Conservation (phyloP, 1,284 basidiomycete species). For the Pulchroboletus neoregius region DNA sequence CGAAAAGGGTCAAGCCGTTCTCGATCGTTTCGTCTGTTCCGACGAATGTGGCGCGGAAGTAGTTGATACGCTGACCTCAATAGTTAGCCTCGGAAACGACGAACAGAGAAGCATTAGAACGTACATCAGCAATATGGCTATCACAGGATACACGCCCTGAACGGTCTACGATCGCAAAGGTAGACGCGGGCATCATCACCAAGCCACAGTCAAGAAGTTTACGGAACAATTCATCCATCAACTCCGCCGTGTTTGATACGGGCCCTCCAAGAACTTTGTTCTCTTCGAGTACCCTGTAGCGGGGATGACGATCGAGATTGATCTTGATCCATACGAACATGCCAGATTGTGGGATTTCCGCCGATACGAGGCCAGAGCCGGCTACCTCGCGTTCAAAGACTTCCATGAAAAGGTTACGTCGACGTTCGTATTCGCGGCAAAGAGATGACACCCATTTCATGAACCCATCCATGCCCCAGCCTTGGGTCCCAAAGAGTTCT, state of each 20-base stretch:
- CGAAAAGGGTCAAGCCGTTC: slow-evolving; percentile 29
- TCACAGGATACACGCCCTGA: slow-evolving; percentile 16
- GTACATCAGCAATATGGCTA: slow-evolving; percentile 28
- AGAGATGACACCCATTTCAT: slow-evolving; percentile 34
- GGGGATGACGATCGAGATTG: slow-evolving; percentile 30
- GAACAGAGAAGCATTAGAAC: slow-evolving; percentile 4
- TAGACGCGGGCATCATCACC: slow-evolving; percentile 36
- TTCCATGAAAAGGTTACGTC: slow-evolving; percentile 34
- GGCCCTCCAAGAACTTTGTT: slow-evolving; percentile 16
- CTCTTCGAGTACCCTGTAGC: slow-evolving; percentile 23
- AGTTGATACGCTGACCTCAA: slow-evolving; percentile 29
- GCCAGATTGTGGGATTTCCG: slow-evolving; percentile 32
- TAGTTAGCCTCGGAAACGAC: background rate
- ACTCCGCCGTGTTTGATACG: slow-evolving; percentile 31
- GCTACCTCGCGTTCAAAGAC: slow-evolving; percentile 26
- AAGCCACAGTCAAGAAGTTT: slow-evolving; percentile 29
- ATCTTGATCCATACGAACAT: slow-evolving; percentile 38
- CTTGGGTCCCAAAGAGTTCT: slow-evolving; percentile 28
- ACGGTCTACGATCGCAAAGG: slow-evolving; percentile 32
- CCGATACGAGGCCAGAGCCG: slow-evolving; percentile 21
- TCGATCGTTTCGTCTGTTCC: slow-evolving; percentile 34
- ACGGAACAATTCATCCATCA: slow-evolving; percentile 34
- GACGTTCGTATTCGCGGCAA: slow-evolving; percentile 31
- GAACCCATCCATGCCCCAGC: slow-evolving; percentile 32
- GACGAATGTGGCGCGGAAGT: slow-evolving; percentile 31